Evolutionary conservation across 352 stramenopile genomes (phyloP), one percentile per base, ranked within the genome.

Genomic region (Pythium dissimile): DNA sequence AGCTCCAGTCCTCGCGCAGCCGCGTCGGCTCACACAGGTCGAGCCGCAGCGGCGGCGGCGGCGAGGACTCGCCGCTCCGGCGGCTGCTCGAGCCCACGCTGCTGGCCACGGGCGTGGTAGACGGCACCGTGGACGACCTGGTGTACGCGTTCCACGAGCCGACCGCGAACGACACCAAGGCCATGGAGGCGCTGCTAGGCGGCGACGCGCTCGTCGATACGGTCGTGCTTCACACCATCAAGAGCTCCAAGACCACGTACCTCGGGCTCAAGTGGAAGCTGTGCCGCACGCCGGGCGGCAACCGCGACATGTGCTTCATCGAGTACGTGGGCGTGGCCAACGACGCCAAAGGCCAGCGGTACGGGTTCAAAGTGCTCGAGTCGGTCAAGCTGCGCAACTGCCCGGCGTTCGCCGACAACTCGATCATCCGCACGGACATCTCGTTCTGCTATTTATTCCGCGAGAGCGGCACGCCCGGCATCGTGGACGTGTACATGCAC

Each of bases 231-330:
- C 75, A 86, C 39, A 85, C 75, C 0, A 63, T 89, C 45, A 72
- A 75, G 24, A 57, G 75, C 37, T 76, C 70, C 28, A 75, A 70
- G 13, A 73, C 75, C 21, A 81, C 75, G 24, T 86, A 86, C 48
- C 59, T 88, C 34, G 77, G 80, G 13, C 72, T 89, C 53, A 89
- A 89, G 69, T 89, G 80, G 80, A 86, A 85, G 49, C 59, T 89
- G 32, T 75, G 64, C 34, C 80, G 77, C 15, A 86, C 80, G 7
- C 68, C 84, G n/a, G 80, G 80, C 16, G 80, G 80, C 30, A 89
- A 89, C 51, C 80, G 80, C 52, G 80, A 89, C 60, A 75, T 75
- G 51, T 89, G 80, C 58, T 89, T 73, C 41, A 62, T 85, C 53
- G 77, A 90, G 45, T 84, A 84, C 46, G 74, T 86, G 3, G 80